Evolutionary conservation across 164 flowering plant genomes (phyloP), one percentile per base, ranked within the genome.

Genomic region (Magnolia officinalis): DNA sequence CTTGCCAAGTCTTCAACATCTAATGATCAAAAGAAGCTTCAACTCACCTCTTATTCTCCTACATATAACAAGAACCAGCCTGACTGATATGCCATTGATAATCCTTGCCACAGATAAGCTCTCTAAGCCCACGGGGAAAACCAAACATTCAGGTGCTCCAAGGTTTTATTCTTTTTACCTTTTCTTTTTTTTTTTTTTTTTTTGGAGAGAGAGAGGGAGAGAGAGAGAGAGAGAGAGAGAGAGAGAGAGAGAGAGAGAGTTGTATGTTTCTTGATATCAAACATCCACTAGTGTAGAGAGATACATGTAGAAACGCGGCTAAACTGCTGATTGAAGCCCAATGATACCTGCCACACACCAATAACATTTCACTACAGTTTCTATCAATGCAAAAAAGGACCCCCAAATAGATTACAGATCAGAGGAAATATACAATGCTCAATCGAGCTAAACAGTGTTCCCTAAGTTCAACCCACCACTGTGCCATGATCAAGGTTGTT

Each of bases 251-350:
- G 68, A 7, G 68, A 2, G 45, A 37, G 6, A 37, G 6, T 4
- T 37, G 45, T 37, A 37, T 37, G 6, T 5, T 37, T 37, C 45
- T 37, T 3, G 45, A 37, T 37, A 37, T 37, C 21, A n/a, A 65
- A 65, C 29, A 24, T 65, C 29, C 16, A 65, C 29, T 8, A 23
- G 24, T 8, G 68, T 65, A 20, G 2, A 23, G 8, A 37, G 45
- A 37, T 65, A 6, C 14, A 23, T 23, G 68, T 65, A 55, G 61
- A 10, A 8, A 26, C 50, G 37, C 76, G 9, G 26, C 79, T 88
- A 91, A 63, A 90, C 92, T 59, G 95, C 83, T 13, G 97, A 92
- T 65, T 91, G 90, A 63, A 92, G 90, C 55, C 97, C 97, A 75
- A 92, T 91, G 58, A 92, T 86, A 72, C 98, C 96, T 91, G 94